phyloP scores from a whole-genome alignment of 441 rosid genomes.

The Arabidopsis lyrata region DNA sequence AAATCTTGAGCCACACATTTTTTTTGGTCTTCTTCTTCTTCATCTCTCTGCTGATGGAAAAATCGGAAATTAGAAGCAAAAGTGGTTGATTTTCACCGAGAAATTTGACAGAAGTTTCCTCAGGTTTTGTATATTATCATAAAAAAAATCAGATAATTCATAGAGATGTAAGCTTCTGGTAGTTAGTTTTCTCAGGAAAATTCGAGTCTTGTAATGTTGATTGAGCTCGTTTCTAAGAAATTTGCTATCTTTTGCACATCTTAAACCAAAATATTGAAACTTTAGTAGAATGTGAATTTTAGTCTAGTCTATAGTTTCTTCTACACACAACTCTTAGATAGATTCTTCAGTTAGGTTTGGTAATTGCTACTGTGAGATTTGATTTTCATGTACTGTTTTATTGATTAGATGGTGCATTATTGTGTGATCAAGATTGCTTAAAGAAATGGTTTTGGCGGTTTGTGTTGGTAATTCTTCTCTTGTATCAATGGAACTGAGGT shows the following conservation, averaged over 20 bases:
- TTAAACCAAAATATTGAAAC: neutral
- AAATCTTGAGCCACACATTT: constrained; percentile 35
- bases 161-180: neutral
- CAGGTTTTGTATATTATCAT: constrained; percentile 5
- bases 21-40: constrained; percentile 10
- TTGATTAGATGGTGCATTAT: constrained; percentile 25
- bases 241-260: neutral
- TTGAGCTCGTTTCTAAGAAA: constrained; percentile 13
- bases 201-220: constrained; percentile 14
- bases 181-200: constrained; percentile 21
- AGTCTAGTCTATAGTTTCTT: constrained; percentile 3
- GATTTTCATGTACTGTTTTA: constrained; percentile 21
- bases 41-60: constrained; percentile 7
- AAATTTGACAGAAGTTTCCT: neutral
- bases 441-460: constrained; percentile 32
- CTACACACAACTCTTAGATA: neutral
- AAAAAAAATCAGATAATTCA: neutral
- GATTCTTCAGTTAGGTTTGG: neutral
- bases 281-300: neutral
- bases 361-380: neutral
- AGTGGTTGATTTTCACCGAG: constrained; percentile 19
- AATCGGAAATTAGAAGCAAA: neutral
- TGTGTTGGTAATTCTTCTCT: constrained; percentile 42
- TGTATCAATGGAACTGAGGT: constrained; percentile 64
- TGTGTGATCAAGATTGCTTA: constrained; percentile 26